Evolutionary conservation across 2,329 filamentous ascomycete genomes (phyloP).

Genomic region (Fusarium metavorans): DNA sequence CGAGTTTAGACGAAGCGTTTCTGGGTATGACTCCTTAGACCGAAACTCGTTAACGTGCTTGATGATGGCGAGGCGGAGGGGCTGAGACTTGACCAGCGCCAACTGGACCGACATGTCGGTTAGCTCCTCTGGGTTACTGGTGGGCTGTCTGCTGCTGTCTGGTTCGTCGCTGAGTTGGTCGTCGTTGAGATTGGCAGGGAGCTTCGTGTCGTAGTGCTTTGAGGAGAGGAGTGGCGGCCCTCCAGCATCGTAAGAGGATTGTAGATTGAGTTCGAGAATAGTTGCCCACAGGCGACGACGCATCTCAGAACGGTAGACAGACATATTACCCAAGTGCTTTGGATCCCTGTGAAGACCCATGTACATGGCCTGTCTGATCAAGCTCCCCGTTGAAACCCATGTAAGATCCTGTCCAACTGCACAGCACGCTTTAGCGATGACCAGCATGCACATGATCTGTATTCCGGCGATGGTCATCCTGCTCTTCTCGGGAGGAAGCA

Average conservation of each 20-base stretch:
- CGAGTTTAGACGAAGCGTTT: conserved; percentile 59
- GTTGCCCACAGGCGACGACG: conserved; percentile 68
- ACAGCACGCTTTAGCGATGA: conserved; percentile 61
- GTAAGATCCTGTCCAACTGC: conserved; percentile 62
- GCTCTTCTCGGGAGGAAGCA: conserved; percentile 60
- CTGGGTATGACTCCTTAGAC: conserved; percentile 57
- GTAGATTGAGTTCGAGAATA: conserved; percentile 65
- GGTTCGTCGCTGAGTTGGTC: conserved; percentile 58
- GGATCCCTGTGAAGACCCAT: conserved; percentile 72
- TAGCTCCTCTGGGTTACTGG: conserved; percentile 26
- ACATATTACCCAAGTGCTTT: conserved; percentile 60
- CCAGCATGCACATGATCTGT: conserved; percentile 65
- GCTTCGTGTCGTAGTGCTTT: conserved; percentile 62
- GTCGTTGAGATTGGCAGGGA: conserved; percentile 65
- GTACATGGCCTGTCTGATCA: conserved; percentile 66
- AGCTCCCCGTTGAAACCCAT: conserved; percentile 63
- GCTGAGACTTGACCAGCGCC: conserved; percentile 57
- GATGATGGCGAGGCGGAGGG: conserved; percentile 57
- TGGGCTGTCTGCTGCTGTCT: conserved; percentile 34
- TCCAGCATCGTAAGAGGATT: conserved; percentile 63
- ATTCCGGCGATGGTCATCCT: conserved; percentile 61
- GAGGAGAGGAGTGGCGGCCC: conserved; percentile 60
- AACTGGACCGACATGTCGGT: conserved; percentile 65
- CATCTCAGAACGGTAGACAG: conserved; percentile 63
- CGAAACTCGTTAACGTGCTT: conserved; percentile 61